Base-by-base conservation (phyloP, 2,329 filamentous ascomycete species). In the Myotisia sp. region DNA sequence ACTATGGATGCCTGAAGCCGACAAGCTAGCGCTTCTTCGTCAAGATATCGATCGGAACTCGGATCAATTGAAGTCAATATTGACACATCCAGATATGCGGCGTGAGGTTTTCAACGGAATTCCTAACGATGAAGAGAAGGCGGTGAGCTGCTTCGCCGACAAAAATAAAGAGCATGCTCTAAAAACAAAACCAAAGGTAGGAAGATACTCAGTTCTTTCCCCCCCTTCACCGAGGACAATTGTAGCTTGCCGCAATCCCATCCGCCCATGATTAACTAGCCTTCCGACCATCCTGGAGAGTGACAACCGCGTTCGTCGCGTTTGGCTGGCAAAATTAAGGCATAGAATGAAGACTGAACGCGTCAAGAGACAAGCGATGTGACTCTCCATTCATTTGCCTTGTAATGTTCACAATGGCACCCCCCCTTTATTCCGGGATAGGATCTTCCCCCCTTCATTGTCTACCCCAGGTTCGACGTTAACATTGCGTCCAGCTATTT, bases 151-250 rank as follows among this genome's bases (percentile, higher is more conserved):
- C 1, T 92, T 93, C 55, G 67, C 71, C 14, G 65, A 63, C 27
- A 63, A 68, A 44, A 94, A 92, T 48, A 62, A 70, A 43, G 72
- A 75, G 39, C 79, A 73, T 41, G 83, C 84, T 9, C 64, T 94
- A 33, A 92, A 92, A 65, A 87, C 74, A 23, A 77, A 78, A 50
- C 86, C 86, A 3, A 87, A 86, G 73, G 83, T 84, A 55, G 54
- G 68, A 12, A 20, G 20, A 6, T 22, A 33, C 8, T 4, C 8
- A 9, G 8, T 29, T 14, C 7, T 14, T 6, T 14, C 14, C 12
- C 16, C 19, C 19, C 9, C 10, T 17, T 12, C 12, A 16, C 14
- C 6, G 12, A 23, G 12, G n/a, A 23, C 22, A 6, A 23, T n/a
- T n/a, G n/a, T n/a, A n/a, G n/a, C n/a, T n/a, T n/a, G n/a, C n/a